These are phyloP conservation scores for Malbranchea cinnamomea DNA, from an alignment of 2,329 filamentous ascomycete genomes.

Conservation along the genomic window DNA sequence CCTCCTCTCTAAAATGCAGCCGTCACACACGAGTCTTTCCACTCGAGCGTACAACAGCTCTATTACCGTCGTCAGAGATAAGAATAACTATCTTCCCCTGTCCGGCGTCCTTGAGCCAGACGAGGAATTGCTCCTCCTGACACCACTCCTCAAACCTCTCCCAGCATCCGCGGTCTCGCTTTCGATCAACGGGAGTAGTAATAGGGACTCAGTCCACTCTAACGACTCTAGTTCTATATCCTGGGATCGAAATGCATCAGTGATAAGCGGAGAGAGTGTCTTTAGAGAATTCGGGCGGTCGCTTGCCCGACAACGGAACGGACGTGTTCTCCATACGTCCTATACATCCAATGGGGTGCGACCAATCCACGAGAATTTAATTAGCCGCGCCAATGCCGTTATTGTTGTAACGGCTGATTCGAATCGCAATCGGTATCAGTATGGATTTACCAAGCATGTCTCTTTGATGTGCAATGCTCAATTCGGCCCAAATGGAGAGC, in stretches of 20 bases:
- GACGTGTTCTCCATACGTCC: slow-evolving; percentile 80
- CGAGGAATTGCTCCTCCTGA: slow-evolving; percentile 79
- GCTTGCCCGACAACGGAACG: slow-evolving; percentile 70
- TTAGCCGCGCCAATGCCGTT: slow-evolving; percentile 74
- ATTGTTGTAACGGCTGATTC: slow-evolving; percentile 88
- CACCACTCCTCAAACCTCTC: slow-evolving; percentile 80
- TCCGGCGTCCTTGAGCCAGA: slow-evolving; percentile 66
- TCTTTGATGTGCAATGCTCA: slow-evolving; percentile 66
- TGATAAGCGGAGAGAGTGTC: slow-evolving; percentile 87
- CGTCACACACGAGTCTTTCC: slow-evolving; percentile 66
- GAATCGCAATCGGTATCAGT: slow-evolving; percentile 84
- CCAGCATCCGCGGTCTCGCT: slow-evolving; percentile 75
- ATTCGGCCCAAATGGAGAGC: slow-evolving; percentile 23
- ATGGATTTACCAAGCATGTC: slow-evolving; percentile 89
- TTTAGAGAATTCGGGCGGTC: slow-evolving; percentile 81
- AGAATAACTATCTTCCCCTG: slow-evolving; percentile 68
- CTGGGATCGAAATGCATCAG: slow-evolving; percentile 42
- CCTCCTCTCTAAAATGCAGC: slow-evolving; percentile 65
- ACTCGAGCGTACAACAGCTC: slow-evolving; percentile 80
- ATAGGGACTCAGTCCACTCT: slow-evolving; percentile 22
- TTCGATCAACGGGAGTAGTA: slow-evolving; percentile 38
- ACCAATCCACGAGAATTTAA: slow-evolving; percentile 84
- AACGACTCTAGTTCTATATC: slow-evolving; percentile 41
- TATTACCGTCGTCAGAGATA: slow-evolving; percentile 84
- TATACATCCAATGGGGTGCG: slow-evolving; percentile 88